phyloP scores from a whole-genome alignment of 768 basidiomycete genomes.

The Roridomyces roridus region DNA sequence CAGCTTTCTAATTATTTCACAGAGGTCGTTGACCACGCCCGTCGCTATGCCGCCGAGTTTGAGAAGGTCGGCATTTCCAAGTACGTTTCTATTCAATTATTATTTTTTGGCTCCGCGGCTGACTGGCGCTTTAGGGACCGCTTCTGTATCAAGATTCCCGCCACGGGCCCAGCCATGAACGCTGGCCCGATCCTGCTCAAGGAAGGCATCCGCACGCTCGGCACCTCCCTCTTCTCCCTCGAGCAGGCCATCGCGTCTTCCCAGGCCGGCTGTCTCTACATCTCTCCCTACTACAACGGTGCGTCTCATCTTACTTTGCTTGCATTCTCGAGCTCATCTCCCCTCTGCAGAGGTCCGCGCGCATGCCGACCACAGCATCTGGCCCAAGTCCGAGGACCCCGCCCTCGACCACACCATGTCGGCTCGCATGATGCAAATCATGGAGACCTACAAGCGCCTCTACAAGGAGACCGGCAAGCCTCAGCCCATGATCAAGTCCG shows the following conservation, averaged over 20 bases:
- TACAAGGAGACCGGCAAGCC: slow-evolving; percentile 38
- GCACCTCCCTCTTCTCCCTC: slow-evolving; percentile 51
- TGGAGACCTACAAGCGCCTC: slow-evolving; percentile 34
- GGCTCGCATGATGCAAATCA: slow-evolving; percentile 32
- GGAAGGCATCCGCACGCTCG: slow-evolving; percentile 51
- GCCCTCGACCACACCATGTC: slow-evolving; percentile 40
- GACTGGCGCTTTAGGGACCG: slow-evolving; percentile 33
- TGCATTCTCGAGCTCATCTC: not conserved
- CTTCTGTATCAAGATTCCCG: slow-evolving; percentile 55
- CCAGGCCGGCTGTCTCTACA: slow-evolving; percentile 50
- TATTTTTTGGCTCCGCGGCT: not conserved
- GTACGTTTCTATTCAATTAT: not conserved
- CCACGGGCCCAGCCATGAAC: slow-evolving; percentile 47
- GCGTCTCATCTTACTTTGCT: slow-evolving; percentile 10
- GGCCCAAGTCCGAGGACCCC: slow-evolving; percentile 39
- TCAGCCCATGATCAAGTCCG: slow-evolving; percentile 37
- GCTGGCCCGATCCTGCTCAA: slow-evolving; percentile 46
- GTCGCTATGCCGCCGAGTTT: slow-evolving; percentile 36
- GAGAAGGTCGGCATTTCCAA: slow-evolving; percentile 40
- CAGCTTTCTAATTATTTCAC: not conserved
- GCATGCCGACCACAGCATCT: slow-evolving; percentile 38
- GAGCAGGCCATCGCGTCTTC: slow-evolving; percentile 52
- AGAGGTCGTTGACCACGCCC: slow-evolving; percentile 41
- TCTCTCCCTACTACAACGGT: slow-evolving; percentile 57
- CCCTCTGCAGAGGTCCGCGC: slow-evolving; percentile 36